Evolutionary conservation across 73 alveolate species (phyloP), one percentile per base, ranked within the genome.

Genomic region (Symbiodinium natans): DNA sequence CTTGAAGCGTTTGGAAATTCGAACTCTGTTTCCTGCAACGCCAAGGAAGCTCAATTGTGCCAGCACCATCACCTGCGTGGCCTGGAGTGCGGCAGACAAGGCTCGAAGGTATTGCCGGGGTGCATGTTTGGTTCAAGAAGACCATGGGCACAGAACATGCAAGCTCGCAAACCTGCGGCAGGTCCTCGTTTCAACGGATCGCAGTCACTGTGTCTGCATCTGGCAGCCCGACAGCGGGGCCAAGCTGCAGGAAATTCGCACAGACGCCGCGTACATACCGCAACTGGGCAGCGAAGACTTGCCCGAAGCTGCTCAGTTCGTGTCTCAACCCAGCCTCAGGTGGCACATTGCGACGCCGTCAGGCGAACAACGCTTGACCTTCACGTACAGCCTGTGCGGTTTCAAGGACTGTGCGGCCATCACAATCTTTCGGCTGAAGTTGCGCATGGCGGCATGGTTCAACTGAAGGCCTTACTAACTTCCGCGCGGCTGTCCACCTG

Each of bases 141-240:
- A 46, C 13, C 21, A 13, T 13, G 13, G 59, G 13, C 59, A 13
- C 21, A 46, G 59, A 46, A 46, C 6, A 46, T 46, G 59, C 21
- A 46, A n/a, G n/a, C 59, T 46, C 59, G 59, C 59, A 63, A 8
- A 21, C 39, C 80, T 63, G 80, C 19, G 11, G 36, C 80, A 63
- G 80, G 80, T 63, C 19, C 80, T 63, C 0, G 27, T 63, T 5
- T 63, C 80, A 63, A 13, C 80, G 38, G 80, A 63, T 63, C 80
- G 80, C 80, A 63, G 80, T 36, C 80, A 63, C 36, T 63, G 80
- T 36, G 27, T 63, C 40, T 63, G 80, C 80, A 9, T 63, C 17
- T 63, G 80, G 80, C 80, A 63, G 80, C 80, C 80, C 80, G 80
- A 63, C 19, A 63, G 80, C 5, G 80, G 80, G 80, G 80, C 80